These are phyloP conservation scores for Lactarius deliciosus DNA, from an alignment of 768 basidiomycete genomes.

Conservation along the genomic window DNA sequence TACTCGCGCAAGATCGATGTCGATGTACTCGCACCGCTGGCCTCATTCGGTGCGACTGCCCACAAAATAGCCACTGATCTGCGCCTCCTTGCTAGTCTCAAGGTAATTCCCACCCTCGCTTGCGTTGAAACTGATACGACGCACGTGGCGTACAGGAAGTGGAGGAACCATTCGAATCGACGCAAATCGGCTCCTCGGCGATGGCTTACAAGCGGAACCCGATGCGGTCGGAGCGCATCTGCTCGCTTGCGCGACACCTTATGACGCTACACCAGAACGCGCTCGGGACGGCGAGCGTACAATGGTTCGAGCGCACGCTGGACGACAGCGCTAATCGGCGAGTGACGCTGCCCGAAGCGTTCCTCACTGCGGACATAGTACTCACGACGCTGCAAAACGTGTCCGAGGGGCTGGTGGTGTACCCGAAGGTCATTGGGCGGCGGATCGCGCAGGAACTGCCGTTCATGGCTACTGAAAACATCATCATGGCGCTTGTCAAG, in stretches of 20 bases:
- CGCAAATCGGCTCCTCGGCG: conserved; percentile 94
- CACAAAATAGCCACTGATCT: conserved; percentile 98
- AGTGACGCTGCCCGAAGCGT: conserved; percentile 94
- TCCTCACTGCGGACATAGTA: conserved; percentile 95
- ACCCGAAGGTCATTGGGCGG: conserved; percentile 91
- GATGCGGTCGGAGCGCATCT: conserved; percentile 97
- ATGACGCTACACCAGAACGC: conserved; percentile 97
- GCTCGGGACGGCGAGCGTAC: conserved; percentile 89
- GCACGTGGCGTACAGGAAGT: conserved; percentile 61
- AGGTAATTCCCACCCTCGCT: conserved; percentile 45
- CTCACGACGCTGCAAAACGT: conserved; percentile 95
- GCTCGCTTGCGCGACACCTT: conserved; percentile 92
- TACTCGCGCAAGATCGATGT: conserved; percentile 98
- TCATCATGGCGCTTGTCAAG: conserved; percentile 99
- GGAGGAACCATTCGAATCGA: conserved; percentile 98
- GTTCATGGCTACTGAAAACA: conserved; percentile 99
- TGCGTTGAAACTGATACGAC: neutral
- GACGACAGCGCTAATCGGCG: conserved; percentile 98
- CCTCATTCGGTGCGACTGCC: conserved; percentile 88
- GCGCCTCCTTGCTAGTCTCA: conserved; percentile 89
- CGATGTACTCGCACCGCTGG: conserved; percentile 87
- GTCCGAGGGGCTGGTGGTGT: conserved; percentile 98
- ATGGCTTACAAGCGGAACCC: conserved; percentile 99
- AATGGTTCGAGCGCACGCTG: conserved; percentile 98
- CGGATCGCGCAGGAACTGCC: conserved; percentile 94